Conservation (phyloP, 352 stramenopile genomes). For the Globisporangium heterothallicum region DNA sequence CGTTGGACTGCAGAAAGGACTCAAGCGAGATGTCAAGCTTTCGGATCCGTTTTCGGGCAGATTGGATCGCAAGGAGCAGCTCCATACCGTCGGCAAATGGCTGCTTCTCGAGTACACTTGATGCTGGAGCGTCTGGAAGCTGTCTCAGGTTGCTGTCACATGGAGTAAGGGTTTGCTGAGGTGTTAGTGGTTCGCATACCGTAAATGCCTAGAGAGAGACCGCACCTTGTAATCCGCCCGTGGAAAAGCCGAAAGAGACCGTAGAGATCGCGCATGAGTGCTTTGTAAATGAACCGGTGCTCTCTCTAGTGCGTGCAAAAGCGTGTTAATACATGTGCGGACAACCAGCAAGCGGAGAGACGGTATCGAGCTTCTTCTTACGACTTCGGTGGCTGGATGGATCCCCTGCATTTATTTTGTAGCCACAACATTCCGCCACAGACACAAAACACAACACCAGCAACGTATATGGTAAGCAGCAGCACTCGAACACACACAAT, state of each 20-base stretch:
- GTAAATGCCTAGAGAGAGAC: neutral
- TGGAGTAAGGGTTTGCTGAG: neutral
- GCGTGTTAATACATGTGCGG: no score
- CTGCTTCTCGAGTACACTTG: neutral
- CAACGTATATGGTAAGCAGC: no score
- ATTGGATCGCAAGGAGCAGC: slow-evolving; percentile 32
- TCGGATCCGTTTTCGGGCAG: slow-evolving; percentile 30
- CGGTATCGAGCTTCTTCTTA: neutral
- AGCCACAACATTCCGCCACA: no score
- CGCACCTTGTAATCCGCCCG: slow-evolving; percentile 38
- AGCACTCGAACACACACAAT: neutral
- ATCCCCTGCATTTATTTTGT: neutral
- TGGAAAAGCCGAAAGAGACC: slow-evolving; percentile 50
- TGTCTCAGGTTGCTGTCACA: slow-evolving; percentile 16
- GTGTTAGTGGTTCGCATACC: no score
- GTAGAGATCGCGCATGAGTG: slow-evolving; percentile 40
- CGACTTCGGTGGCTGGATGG: neutral
- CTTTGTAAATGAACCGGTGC: slow-evolving; percentile 26
- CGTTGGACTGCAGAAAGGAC: slow-evolving; percentile 13
- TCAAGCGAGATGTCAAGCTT: slow-evolving; percentile 34
- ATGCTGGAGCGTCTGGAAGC: neutral
- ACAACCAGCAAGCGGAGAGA: no score
- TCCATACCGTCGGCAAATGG: slow-evolving; percentile 41
- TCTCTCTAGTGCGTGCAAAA: slow-evolving; percentile 23
- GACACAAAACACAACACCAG: no score